These are phyloP conservation scores for Avicennia marina DNA, from an alignment of 257 asterid species.

Conservation along the genomic window DNA sequence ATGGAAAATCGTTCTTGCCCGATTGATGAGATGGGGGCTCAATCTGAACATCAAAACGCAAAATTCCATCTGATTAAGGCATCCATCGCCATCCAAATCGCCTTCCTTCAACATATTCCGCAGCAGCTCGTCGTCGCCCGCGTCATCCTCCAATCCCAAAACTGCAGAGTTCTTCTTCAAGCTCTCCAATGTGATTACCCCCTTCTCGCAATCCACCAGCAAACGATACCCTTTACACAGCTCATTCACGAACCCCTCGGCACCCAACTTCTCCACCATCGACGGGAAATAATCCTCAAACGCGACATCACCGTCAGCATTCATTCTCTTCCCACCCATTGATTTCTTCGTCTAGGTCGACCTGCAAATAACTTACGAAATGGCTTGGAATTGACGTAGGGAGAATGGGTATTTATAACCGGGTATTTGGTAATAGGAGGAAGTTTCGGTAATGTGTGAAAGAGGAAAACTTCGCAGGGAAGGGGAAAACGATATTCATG, in stretches of 20 bases:
- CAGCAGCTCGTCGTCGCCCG: conserved; percentile 48
- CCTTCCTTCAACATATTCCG: too few species aligned
- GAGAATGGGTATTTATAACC: too few species aligned
- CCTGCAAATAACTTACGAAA: too few species aligned
- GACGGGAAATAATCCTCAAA: conserved; percentile 51
- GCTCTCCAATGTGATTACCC: conserved; percentile 47
- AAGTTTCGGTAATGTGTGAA: too few species aligned
- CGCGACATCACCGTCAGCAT: background rate
- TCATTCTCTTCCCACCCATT: too few species aligned
- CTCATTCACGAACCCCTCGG: conserved; percentile 46
- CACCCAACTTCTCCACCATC: conserved; percentile 53
- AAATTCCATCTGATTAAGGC: conserved; percentile 42
- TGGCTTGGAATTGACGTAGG: too few species aligned
- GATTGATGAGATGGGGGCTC: conserved; percentile 50
- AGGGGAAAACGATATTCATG: too few species aligned
- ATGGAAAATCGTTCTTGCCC: too few species aligned
- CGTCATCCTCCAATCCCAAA: conserved; percentile 36
- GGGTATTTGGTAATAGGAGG: too few species aligned
- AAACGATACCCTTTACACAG: conserved; percentile 45
- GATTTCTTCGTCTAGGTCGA: too few species aligned
- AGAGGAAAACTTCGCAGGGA: background rate
- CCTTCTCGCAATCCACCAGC: conserved; percentile 36
- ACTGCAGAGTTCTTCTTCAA: conserved; percentile 38
- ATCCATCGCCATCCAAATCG: conserved; percentile 47
- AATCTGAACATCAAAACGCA: conserved; percentile 54